Evolutionary conservation across 306 rosid species (phyloP), one percentile per base, ranked within the genome.

Genomic region (Trifolium repens): DNA sequence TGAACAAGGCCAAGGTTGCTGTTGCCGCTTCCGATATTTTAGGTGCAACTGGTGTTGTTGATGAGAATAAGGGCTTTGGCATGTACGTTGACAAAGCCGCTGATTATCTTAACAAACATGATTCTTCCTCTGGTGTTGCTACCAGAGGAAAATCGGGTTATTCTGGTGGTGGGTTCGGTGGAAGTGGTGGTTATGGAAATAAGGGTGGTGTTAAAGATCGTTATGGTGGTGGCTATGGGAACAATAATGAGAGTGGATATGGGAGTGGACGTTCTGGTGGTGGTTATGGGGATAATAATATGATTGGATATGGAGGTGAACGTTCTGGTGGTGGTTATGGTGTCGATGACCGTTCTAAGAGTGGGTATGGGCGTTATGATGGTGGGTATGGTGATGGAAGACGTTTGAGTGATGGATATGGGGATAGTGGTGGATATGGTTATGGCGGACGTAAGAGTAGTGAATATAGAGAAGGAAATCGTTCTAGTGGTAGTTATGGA

Each of bases 1-100:
- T 80, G 4, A 87, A 86, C 40, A 89, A 73, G 35, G 60, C 53
- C 30, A 83, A 81, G 80, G 67, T 84, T 0, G 89, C 85, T 0
- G 71, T 9, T 2, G 89, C 93, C 0, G 78, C 88, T 0, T 79
- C 67, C 0, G 63, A 79, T 42, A 49, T 88, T 24, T 84, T 88
- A 5, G 80, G 44, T 3, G 88, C 84, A 0, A 79, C 85, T 10
- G 39, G 54, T 3, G 19, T 84, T 3, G n/a, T 84, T 8, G 83
- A 80, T 9, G 84, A 82, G 11, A 84, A 66, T 9, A 85, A 77
- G 60, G 82, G 88, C 27, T 0, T 59, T 15, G 91, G 85, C 5
- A 61, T 54, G 66, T 74, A 82, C 27, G 16, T 71, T 17, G 60
- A 53, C 19, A 73, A 83, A 75, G 82, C 87, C 1, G 77, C 73